Evolutionary conservation across 2,329 filamentous ascomycete genomes (phyloP).

Genomic region (Pyricularia pennisetigena): DNA sequence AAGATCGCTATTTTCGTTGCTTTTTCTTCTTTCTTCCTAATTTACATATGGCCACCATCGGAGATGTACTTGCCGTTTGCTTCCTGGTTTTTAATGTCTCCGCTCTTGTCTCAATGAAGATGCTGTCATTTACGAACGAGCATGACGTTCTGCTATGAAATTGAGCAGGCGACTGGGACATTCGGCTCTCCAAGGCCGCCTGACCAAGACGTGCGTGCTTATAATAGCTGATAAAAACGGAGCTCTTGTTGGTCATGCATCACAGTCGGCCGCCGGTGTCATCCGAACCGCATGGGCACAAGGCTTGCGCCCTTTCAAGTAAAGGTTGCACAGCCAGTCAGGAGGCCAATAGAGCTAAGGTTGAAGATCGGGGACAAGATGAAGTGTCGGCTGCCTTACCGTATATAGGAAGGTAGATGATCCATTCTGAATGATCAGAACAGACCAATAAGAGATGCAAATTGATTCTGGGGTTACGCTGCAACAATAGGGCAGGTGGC

Average conservation of each 20-base stretch:
- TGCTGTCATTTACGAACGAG: neutral
- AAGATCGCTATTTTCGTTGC: no score
- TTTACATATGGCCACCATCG: no score
- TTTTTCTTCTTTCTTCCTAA: no score
- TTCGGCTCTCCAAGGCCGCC: neutral
- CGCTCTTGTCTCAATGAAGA: neutral
- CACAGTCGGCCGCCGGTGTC: neutral
- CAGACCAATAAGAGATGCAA: neutral
- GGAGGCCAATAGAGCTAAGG: neutral
- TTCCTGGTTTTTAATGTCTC: neutral
- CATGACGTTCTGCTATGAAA: neutral
- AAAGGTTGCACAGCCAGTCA: neutral
- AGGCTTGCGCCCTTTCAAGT: neutral
- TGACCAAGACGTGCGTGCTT: neutral
- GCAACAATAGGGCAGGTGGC: neutral
- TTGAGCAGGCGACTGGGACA: neutral
- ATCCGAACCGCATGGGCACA: neutral
- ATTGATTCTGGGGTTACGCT: no score
- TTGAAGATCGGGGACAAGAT: neutral
- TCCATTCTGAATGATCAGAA: neutral
- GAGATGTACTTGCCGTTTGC: neutral
- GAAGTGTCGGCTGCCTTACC: no score
- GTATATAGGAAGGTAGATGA: no score
- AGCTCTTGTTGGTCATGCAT: neutral
- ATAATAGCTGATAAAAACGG: neutral